Conservation (phyloP, 441 rosid genomes). For the Populus hybrid region DNA sequence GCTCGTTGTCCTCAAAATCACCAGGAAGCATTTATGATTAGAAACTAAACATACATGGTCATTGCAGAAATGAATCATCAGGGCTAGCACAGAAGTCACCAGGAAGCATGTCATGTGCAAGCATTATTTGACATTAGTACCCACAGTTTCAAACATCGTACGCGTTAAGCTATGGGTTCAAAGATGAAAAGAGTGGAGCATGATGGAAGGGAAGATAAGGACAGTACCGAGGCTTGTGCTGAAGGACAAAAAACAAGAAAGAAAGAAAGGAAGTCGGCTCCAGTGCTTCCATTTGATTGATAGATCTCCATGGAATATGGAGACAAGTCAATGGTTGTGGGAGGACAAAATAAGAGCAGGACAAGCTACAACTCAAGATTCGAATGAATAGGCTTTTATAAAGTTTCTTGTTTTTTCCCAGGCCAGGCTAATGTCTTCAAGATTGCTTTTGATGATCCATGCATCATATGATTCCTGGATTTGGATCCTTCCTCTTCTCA, state of each 20-base stretch:
- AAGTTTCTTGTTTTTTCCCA: not conserved
- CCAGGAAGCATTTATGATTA: too few relatives aligned
- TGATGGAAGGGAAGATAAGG: not conserved
- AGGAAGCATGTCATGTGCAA: not conserved
- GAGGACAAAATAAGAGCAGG: conserved; percentile 15
- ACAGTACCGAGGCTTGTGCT: not conserved
- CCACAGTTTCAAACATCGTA: not conserved
- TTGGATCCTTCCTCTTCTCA: not conserved
- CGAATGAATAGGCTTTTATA: not conserved
- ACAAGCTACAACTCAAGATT: conserved; percentile 11
- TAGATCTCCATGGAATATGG: not conserved
- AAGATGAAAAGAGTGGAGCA: not conserved
- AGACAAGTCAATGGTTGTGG: not conserved
- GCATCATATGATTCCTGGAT: not conserved
- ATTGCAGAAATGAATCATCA: too few relatives aligned
- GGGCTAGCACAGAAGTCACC: not conserved
- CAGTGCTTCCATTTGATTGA: not conserved
- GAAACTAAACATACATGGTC: too few relatives aligned
- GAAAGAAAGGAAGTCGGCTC: not conserved
- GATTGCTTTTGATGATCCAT: not conserved
- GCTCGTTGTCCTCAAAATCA: not conserved
- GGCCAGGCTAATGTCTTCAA: not conserved
- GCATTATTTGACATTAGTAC: not conserved
- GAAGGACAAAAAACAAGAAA: not conserved
- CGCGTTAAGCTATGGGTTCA: not conserved